Evolutionary conservation across 495 filamentous ascomycete species (phyloP).

Genomic region (Cenococcum geophilum): DNA sequence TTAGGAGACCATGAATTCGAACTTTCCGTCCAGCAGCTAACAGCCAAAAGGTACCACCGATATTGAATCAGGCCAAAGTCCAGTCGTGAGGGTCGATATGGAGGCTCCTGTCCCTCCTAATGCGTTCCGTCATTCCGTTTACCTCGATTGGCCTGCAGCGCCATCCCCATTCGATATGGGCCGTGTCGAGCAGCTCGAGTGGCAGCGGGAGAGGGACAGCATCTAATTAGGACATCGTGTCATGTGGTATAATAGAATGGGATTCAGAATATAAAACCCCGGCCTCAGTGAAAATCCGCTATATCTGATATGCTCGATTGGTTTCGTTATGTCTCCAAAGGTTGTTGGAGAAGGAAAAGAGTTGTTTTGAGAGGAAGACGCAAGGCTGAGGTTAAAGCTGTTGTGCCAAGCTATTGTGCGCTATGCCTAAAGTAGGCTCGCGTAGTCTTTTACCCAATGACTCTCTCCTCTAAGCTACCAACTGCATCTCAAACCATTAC

Average conservation of each 20-base stretch:
- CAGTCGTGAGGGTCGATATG: not conserved
- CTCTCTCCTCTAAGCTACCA: not conserved
- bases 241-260: not conserved
- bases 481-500: not conserved
- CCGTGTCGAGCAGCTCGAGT: not conserved
- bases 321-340: not conserved
- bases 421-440: not conserved
- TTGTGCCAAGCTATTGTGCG: not conserved
- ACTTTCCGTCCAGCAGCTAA: no score
- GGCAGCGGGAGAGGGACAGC: conserved; percentile 5
- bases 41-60: not conserved
- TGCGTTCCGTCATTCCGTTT: not conserved
- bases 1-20: not conserved
- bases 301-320: not conserved
- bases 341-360: not conserved
- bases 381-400: conserved; percentile 3
- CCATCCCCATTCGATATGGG: not conserved
- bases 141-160: not conserved
- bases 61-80: not conserved
- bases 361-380: not conserved
- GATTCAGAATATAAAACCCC: not conserved
- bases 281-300: not conserved
- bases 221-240: not conserved
- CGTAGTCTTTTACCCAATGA: not conserved
- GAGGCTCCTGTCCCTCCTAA: no score